Percentiles rank a stretch among this genome's conserved stretches.
phyloP scores from a whole-genome alignment of 164 flowering plant species.

The Vitis amurensis region DNA sequence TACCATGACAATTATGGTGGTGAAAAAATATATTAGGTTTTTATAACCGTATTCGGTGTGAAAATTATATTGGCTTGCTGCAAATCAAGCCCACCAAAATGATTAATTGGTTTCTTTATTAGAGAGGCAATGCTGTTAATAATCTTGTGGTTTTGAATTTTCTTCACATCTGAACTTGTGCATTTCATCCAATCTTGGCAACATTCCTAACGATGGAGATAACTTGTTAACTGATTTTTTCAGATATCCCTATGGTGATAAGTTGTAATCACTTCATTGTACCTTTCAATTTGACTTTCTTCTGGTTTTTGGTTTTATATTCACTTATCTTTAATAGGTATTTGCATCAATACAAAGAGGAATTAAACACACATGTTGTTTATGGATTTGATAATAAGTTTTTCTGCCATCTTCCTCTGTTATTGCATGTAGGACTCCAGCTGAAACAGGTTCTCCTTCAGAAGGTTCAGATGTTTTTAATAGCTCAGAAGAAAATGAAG shows the following conservation, averaged over 20 bases:
- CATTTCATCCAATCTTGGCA: not conserved
- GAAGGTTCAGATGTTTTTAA: constrained; percentile 23
- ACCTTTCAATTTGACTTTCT: not conserved
- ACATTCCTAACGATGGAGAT: not conserved
- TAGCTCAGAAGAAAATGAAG: constrained; percentile 26
- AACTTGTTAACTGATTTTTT: not conserved
- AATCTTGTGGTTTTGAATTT: not conserved
- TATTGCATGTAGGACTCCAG: constrained; percentile 37
- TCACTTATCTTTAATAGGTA: not conserved
- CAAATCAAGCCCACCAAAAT: not conserved
- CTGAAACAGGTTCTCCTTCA: constrained; percentile 28
- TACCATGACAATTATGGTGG: not conserved
- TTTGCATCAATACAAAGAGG: not conserved
- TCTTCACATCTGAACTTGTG: not conserved
- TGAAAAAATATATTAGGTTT: not conserved
- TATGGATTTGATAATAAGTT: not conserved
- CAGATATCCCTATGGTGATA: not conserved
- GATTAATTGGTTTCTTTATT: not conserved
- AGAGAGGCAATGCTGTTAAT: not conserved
- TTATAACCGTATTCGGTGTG: not conserved
- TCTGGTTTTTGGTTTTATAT: not conserved
- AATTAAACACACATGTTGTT: not conserved
- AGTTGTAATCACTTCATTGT: not conserved
- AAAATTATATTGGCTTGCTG: not conserved
- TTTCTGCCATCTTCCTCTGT: not conserved